These are phyloP conservation scores for Boletus huronensis DNA, from an alignment of 768 basidiomycete species.

Conservation along the genomic window DNA sequence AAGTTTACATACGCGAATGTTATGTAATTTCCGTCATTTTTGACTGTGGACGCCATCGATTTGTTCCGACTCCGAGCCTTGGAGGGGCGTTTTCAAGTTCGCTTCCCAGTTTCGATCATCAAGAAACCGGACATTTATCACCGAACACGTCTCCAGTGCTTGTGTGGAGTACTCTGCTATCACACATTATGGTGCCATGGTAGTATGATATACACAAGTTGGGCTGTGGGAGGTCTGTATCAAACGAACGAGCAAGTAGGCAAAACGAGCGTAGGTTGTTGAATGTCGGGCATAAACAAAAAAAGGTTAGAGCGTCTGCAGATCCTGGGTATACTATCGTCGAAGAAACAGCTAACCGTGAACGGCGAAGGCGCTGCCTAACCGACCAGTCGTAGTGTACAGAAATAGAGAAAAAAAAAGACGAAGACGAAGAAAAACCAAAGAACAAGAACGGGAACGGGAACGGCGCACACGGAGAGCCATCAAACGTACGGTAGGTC, in stretches of 20 bases:
- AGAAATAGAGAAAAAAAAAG: neutral
- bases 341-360: conserved; percentile 16
- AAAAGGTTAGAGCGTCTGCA: conserved; percentile 6
- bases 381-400: conserved; percentile 16
- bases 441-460: neutral
- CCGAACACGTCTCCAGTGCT: neutral
- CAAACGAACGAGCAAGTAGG: conserved; percentile 9
- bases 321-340: conserved; percentile 16
- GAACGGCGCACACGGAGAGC: neutral
- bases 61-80: neutral
- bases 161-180: neutral
- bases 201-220: conserved; percentile 3
- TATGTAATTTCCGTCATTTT: conserved; percentile 13
- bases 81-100: neutral
- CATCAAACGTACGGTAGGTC: conserved; percentile 23
- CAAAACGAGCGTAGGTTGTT: conserved; percentile 23
- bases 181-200: neutral
- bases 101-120: neutral
- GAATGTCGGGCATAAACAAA: conserved; percentile 11
- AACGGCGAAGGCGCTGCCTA: conserved; percentile 16
- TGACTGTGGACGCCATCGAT: neutral
- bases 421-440: neutral
- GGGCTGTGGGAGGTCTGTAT: neutral
- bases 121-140: neutral
- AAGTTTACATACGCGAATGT: too few relatives aligned